Conservation (phyloP, 2,329 filamentous ascomycete genomes). For the Trichoderma sp. region DNA sequence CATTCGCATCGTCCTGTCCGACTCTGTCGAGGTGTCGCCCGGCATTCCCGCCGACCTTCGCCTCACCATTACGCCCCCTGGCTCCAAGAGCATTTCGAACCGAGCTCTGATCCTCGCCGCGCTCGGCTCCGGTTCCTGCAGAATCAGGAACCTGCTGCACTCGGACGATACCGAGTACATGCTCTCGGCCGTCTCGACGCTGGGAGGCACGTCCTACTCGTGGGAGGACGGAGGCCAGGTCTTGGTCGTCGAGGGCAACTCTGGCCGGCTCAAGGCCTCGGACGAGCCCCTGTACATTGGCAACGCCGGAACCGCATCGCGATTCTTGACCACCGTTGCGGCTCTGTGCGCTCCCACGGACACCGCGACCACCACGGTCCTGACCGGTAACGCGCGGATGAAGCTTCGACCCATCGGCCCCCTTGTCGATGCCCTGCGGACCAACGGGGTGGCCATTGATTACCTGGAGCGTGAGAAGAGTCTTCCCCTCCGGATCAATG, state of each 20-base stretch:
- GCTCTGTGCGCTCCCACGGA: slow-evolving; percentile 73
- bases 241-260: slow-evolving; percentile 84
- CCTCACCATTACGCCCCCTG: slow-evolving; percentile 82
- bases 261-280: slow-evolving; percentile 79
- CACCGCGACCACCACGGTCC: slow-evolving; percentile 65
- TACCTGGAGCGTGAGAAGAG: slow-evolving; percentile 84
- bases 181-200: slow-evolving; percentile 83
- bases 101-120: slow-evolving; percentile 91
- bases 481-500: slow-evolving; percentile 79
- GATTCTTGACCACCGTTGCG: slow-evolving; percentile 90
- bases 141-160: slow-evolving; percentile 88
- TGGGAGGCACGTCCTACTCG: slow-evolving; percentile 83
- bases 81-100: slow-evolving; percentile 98
- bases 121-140: slow-evolving; percentile 80
- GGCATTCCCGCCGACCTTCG: slow-evolving; percentile 67
- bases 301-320: slow-evolving; percentile 93
- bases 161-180: slow-evolving; percentile 98
- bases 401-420: slow-evolving; percentile 92
- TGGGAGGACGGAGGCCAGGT: slow-evolving; percentile 97
- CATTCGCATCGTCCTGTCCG: slow-evolving; percentile 80
- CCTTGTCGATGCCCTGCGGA: slow-evolving; percentile 83
- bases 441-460: slow-evolving; percentile 83
- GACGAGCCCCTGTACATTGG: slow-evolving; percentile 83
- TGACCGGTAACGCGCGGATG: slow-evolving; percentile 96
- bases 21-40: slow-evolving; percentile 72